Percentiles rank a stretch among this genome's conserved stretches.
Conservation (phyloP, 2,329 filamentous ascomycete genomes). For the Nemania sp. region DNA sequence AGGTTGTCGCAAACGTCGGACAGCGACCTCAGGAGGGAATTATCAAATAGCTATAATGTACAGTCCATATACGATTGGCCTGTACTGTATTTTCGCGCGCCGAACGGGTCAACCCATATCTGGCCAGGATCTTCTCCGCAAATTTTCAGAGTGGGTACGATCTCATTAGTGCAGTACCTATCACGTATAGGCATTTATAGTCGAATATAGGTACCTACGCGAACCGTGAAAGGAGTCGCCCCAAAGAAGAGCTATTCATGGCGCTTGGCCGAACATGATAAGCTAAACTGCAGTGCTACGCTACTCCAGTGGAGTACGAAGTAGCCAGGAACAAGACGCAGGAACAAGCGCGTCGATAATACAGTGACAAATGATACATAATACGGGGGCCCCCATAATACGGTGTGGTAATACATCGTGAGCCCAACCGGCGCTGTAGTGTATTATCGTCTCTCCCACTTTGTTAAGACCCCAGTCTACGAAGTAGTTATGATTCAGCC, state of each 20-base stretch:
- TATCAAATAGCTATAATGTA: constrained; percentile 13
- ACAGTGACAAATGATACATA: not conserved
- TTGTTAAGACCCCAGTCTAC: too few species aligned
- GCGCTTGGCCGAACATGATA: not conserved
- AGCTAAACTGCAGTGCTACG: too few species aligned
- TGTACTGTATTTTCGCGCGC: too few species aligned
- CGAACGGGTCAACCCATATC: too few species aligned
- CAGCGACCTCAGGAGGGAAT: constrained; percentile 15
- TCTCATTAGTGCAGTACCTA: too few species aligned
- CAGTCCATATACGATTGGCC: not conserved
- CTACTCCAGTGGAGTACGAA: too few species aligned
- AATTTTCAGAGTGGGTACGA: not conserved
- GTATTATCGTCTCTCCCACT: too few species aligned
- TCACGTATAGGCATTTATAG: too few species aligned
- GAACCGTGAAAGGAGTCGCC: not conserved
- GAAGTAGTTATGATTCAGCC: too few species aligned
- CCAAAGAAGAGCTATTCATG: not conserved
- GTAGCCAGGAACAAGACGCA: not conserved
- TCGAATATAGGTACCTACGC: not conserved
- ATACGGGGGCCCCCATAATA: too few species aligned
- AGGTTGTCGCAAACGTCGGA: not conserved
- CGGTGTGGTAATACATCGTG: too few species aligned
- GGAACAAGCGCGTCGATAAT: not conserved
- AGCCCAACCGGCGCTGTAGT: too few species aligned
- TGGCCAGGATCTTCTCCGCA: constrained; percentile 13